Conservation (phyloP, 169 alveolate genomes). For the Eimeria maxima region DNA sequence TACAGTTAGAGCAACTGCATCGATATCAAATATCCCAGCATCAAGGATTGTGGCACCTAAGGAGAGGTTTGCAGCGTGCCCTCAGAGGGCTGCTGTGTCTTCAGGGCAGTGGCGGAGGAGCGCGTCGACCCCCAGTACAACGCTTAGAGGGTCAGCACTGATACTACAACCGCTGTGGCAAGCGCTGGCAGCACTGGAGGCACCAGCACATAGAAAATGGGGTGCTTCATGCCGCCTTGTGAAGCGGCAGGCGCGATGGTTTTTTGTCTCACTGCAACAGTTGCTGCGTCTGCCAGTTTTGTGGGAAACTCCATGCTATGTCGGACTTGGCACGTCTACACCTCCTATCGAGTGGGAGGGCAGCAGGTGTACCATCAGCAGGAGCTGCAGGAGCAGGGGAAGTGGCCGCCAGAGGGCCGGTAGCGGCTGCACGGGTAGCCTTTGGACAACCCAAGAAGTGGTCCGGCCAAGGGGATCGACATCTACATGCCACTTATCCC, state of each 20-base stretch:
- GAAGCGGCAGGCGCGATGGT: background rate
- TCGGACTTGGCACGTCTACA: background rate
- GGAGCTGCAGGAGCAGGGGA: background rate
- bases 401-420: background rate
- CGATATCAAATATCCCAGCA: background rate
- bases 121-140: background rate
- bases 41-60: slow-evolving; percentile 16
- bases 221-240: background rate
- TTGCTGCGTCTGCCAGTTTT: slow-evolving; percentile 2
- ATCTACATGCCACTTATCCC: background rate
- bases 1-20: background rate
- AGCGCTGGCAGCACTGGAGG: background rate
- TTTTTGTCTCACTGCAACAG: slow-evolving; percentile 21
- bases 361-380: background rate
- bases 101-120: slow-evolving; percentile 3
- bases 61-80: background rate
- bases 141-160: background rate
- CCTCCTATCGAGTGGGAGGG: background rate
- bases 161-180: background rate
- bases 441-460: slow-evolving; percentile 40
- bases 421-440: background rate
- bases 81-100: background rate
- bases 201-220: background rate
- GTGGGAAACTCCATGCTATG: background rate
- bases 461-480: background rate